phyloP scores from a whole-genome alignment of 2,329 filamentous ascomycete species.

The Penicillium thymicola region DNA sequence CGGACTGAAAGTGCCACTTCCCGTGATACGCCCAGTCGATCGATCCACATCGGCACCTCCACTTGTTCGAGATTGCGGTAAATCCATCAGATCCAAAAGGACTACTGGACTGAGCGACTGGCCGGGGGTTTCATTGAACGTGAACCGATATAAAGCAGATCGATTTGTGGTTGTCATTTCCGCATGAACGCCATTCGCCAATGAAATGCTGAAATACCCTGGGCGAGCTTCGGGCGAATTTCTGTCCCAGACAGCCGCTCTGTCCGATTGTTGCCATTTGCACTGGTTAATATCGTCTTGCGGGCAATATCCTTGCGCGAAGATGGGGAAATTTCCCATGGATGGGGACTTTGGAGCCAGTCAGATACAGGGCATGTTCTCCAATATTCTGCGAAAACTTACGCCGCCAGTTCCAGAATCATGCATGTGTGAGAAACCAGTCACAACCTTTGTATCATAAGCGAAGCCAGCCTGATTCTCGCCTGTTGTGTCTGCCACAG shows the following conservation, averaged over 20 bases:
- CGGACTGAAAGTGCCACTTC: slow-evolving; percentile 60
- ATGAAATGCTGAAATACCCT: slow-evolving; percentile 62
- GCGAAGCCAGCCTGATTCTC: slow-evolving; percentile 59
- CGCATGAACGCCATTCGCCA: slow-evolving; percentile 57
- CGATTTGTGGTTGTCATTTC: slow-evolving; percentile 69
- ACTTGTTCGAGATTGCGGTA: slow-evolving; percentile 60
- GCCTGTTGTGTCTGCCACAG: slow-evolving; percentile 52
- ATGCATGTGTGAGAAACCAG: slow-evolving; percentile 54
- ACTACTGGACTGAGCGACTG: slow-evolving; percentile 55
- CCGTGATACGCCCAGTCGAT: slow-evolving; percentile 59
- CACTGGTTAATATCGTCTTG: slow-evolving; percentile 62
- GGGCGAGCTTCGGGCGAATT: slow-evolving; percentile 56
- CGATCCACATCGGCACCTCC: slow-evolving; percentile 55
- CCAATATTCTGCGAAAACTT: slow-evolving; percentile 4
- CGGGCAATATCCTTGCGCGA: slow-evolving; percentile 62
- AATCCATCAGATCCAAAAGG: slow-evolving; percentile 63
- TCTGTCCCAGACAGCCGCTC: slow-evolving; percentile 49
- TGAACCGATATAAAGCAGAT: slow-evolving; percentile 64
- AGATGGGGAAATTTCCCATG: slow-evolving; percentile 70
- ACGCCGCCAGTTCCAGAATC: slow-evolving; percentile 52
- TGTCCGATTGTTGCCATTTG: slow-evolving; percentile 54
- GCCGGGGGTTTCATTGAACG: slow-evolving; percentile 44
- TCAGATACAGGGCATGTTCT: background rate
- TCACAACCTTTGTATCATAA: slow-evolving; percentile 49
- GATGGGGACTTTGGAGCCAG: slow-evolving; percentile 49